phyloP scores from a whole-genome alignment of 306 rosid species.

The Malus sieversii region DNA sequence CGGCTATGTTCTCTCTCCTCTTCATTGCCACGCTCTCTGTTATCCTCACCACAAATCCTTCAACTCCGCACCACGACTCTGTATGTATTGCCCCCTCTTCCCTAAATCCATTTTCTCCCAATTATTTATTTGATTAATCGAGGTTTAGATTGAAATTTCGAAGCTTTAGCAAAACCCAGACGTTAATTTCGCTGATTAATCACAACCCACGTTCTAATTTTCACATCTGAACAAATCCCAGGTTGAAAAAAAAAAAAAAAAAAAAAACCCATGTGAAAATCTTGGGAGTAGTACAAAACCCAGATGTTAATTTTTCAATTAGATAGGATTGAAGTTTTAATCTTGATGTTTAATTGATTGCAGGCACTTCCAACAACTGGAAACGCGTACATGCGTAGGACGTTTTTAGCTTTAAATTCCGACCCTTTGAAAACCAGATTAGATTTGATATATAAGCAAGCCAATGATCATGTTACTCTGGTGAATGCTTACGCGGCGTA shows the following conservation, averaged over 20 bases:
- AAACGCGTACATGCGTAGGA: slow-evolving; percentile 71
- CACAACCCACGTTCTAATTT: slow-evolving; percentile 9
- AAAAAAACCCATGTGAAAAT: background rate
- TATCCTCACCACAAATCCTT: slow-evolving; percentile 59
- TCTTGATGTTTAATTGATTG: slow-evolving; percentile 10
- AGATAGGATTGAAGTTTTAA: background rate
- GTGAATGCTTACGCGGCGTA: slow-evolving; percentile 96
- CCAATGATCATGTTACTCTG: slow-evolving; percentile 81
- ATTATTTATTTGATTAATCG: slow-evolving; percentile 10
- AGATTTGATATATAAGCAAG: slow-evolving; percentile 90
- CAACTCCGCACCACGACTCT: slow-evolving; percentile 52
- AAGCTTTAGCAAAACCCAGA: slow-evolving; percentile 6
- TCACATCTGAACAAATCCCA: background rate
- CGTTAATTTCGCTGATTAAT: background rate
- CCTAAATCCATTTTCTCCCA: background rate
- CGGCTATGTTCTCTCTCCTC: slow-evolving; percentile 81
- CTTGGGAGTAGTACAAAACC: background rate
- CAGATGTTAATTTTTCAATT: background rate
- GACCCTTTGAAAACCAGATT: slow-evolving; percentile 78
- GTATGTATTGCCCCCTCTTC: slow-evolving; percentile 40
- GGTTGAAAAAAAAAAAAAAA: background rate
- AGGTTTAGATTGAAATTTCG: background rate
- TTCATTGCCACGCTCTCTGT: slow-evolving; percentile 86
- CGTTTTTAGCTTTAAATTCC: slow-evolving; percentile 89
- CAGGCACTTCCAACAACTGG: slow-evolving; percentile 84